Percentiles rank a stretch among this genome's conserved stretches.
Conservation (phyloP, 495 filamentous ascomycete species). For the Neurospora intermedia region DNA sequence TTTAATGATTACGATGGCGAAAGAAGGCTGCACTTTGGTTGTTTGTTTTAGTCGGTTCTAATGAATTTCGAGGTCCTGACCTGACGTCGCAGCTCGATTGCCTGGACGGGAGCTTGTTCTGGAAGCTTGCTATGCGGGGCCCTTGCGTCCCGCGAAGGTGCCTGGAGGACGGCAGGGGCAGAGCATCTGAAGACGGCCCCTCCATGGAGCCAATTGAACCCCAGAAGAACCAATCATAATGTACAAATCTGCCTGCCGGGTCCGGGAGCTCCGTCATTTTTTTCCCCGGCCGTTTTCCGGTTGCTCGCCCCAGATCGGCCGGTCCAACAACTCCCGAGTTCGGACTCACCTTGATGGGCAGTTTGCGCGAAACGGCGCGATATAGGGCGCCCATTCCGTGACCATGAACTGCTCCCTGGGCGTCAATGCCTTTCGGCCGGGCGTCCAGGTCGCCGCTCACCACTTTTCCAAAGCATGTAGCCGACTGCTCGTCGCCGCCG, state of each 20-base stretch:
- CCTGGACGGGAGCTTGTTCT: background rate
- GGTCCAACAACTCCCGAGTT: background rate
- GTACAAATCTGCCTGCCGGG: background rate
- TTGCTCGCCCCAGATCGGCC: background rate
- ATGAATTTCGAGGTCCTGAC: background rate
- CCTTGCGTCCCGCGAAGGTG: background rate
- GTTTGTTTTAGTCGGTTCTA: background rate
- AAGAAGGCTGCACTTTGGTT: background rate
- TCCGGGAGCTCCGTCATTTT: slow-evolving; percentile 1
- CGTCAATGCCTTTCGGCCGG: slow-evolving; percentile 21
- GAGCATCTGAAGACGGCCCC: background rate
- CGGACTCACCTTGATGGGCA: slow-evolving; percentile 16
- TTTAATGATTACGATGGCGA: background rate
- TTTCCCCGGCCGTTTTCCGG: background rate
- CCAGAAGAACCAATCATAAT: background rate
- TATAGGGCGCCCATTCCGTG: slow-evolving; percentile 8
- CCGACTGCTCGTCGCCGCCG: background rate
- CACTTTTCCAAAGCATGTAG: slow-evolving; percentile 10
- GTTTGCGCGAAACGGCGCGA: slow-evolving; percentile 17
- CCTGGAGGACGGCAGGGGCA: background rate
- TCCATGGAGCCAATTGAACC: background rate
- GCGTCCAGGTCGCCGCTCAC: slow-evolving; percentile 16
- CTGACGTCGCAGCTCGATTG: background rate
- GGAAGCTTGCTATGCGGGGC: background rate
- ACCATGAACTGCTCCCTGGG: slow-evolving; percentile 22